Evolutionary conservation across 345 rosid genomes (phyloP), one percentile per base, ranked within the genome.

Genomic region (Ricinus communis): DNA sequence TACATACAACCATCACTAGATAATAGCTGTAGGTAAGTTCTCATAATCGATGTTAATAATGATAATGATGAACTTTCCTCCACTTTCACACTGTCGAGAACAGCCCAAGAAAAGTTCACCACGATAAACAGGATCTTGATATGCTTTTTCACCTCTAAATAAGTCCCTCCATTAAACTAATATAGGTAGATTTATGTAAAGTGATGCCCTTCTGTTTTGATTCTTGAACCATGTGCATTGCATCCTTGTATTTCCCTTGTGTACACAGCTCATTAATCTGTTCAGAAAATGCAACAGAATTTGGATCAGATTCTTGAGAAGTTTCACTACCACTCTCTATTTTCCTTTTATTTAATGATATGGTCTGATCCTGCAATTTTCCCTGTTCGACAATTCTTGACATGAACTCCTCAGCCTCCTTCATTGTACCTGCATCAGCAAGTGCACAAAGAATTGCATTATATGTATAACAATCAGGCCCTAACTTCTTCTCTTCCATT

Each of bases 401-500:
- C 82, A 74, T 69, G 70, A 90, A 74, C 51, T 82, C 86, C 69
- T 87, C 90, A 60, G 84, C 89, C 76, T 91, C 90, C 53, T 82
- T 67, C 28, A 75, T 16, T 75, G 77, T 87, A 66, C 87, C 91
- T 12, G 83, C 87, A 78, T 84, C 82, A 72, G 81, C 62, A 47
- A 88, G 83, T 52, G 87, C 77, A 74, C 77, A 68, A 14, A 87
- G 64, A 56, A 91, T 85, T 51, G 87, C 84, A 52, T 80, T 83
- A 75, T 83, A 90, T 22, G 97, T 85, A 76, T 87, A 87, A 66
- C 51, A 36, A 87, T 89, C 93, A 58, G 97, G 92, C 70, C 72
- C 89, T 33, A 87, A 59, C 77, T 77, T 71, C 77, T 72, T 92
- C 50, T 82, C 87, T 61, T 83, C 81, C 97, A 95, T 87, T 78